Base-by-base conservation (phyloP, 768 basidiomycete genomes). In the Tricholomella constricta region DNA sequence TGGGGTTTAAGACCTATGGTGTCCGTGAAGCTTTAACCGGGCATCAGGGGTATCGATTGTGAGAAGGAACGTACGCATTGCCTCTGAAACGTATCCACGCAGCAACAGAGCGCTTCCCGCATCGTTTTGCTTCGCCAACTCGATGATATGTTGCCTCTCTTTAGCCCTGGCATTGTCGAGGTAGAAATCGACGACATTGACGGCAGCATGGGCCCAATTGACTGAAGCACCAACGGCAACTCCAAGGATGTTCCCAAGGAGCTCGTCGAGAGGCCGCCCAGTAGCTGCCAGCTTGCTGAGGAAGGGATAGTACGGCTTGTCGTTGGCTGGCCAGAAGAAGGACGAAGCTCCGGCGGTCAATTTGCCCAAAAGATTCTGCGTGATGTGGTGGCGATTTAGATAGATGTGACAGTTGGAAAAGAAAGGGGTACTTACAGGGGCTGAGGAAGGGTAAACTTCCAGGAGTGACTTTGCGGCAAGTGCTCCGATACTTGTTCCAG, bases 121-220 rank as follows among this genome's bases (percentile, higher is more conserved):
- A 51, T 76, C 75, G 3, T 63, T 64, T 29, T 65, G 62, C 27
- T 69, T 62, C 7, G 68, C 61, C 2, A 80, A 68, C 35, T 67
- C 58, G 22, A 73, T 43, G 34, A 81, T 74, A 23, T 75, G 70
- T 1, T 62, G 66, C 11, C 70, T 63, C 54, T 81, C 77, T 45
- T 64, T 65, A 15, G 68, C 68, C 23, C 68, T 71, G n/a, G 61
- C 64, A 19, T 75, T 75, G 43, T 75, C 73, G 31, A 84, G 61
- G 64, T 80, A 83, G 67, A 82, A 82, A 60, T 83, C 76, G 45
- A 84, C 64, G 22, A 82, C 72, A 29, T 79, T 69, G 15, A 76
- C 72, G 23, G 72, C 71, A 4, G 73, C 78, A 58, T 82, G 78
- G 1, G 77, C 74, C 45, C 72, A 72, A 60, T 75, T 78, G 23